Evolutionary conservation across 805 yeast species (phyloP), one percentile per base, ranked within the genome.

Genomic region (Kockiozyma suomiensis): DNA sequence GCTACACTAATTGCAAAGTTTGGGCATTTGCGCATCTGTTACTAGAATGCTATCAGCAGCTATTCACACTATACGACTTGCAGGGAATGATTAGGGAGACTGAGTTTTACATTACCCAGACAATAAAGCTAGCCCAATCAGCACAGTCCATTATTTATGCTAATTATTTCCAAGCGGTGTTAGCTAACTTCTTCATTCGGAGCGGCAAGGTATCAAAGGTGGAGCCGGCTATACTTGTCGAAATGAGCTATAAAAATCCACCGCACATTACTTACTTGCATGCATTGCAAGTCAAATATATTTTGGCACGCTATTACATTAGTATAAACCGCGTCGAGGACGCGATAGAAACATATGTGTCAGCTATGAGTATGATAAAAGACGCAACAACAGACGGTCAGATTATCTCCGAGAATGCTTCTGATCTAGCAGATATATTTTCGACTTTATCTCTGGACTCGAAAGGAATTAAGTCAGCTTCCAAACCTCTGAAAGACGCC

Each of bases 11-110:
- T 32, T 25, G 19, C 30, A 32, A 42, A n/a, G 28, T 21, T 5
- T 52, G 56, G 56, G n/a, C 33, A n/a, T 19, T 42, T 23, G 50
- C 23, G 13, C 6, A 17, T 5, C 33, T 2, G 37, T 52, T 73
- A 5, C 73, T 75, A 54, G 56, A 55, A 12, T 15, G 52, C 41
- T 2, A 73, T 72, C 13, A 66, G 71, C 47, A 58, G 58, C 17
- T 55, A 64, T 48, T 51, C 7, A 12, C 23, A 1, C 19, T 58
- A 0, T 70, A 73, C 26, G 70, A 67, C 28, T 70, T 70, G 35
- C 64, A 74, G 37, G 82, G 82, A 1, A 65, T 76, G 6, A 65
- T 76, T 7, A 70, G 75, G 42, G 82, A 79, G 50, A 69, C 77
- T n/a, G 51, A 69, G 6, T 73, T 69, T 59, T 77, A 73, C 62